phyloP scores from a whole-genome alignment of 768 basidiomycete species.

The Calvatia gigantea region DNA sequence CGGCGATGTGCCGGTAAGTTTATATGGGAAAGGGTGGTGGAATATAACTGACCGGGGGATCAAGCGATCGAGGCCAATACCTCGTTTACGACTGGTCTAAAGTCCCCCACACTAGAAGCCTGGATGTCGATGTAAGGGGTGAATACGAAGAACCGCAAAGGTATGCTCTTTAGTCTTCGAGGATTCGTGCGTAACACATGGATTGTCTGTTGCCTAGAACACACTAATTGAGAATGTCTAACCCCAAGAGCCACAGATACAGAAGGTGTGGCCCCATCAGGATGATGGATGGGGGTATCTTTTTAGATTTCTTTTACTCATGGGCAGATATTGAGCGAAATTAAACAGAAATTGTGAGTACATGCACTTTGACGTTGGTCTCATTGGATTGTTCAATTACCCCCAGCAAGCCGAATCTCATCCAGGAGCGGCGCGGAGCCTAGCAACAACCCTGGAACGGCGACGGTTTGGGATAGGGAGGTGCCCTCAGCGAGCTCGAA shows the following conservation, averaged over 20 bases:
- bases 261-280: too few species aligned
- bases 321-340: neutral
- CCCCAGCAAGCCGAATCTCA: neutral
- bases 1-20: neutral
- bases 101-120: neutral
- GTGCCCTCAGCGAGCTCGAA: conserved; percentile 22
- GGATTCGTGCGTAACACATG: neutral
- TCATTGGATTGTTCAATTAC: neutral
- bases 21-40: neutral
- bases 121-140: neutral
- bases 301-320: neutral
- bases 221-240: too few species aligned
- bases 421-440: neutral
- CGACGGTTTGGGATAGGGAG: too few species aligned
- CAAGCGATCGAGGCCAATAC: neutral
- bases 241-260: too few species aligned
- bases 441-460: neutral
- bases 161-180: neutral
- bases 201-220: neutral
- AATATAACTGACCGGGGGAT: too few species aligned
- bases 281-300: neutral
- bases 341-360: neutral
- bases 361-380: neutral
- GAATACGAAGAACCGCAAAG: neutral
- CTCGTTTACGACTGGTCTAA: neutral